Evolutionary conservation across 176 grass and related monocot species (phyloP).

Genomic region (maize (Zea mays)): DNA sequence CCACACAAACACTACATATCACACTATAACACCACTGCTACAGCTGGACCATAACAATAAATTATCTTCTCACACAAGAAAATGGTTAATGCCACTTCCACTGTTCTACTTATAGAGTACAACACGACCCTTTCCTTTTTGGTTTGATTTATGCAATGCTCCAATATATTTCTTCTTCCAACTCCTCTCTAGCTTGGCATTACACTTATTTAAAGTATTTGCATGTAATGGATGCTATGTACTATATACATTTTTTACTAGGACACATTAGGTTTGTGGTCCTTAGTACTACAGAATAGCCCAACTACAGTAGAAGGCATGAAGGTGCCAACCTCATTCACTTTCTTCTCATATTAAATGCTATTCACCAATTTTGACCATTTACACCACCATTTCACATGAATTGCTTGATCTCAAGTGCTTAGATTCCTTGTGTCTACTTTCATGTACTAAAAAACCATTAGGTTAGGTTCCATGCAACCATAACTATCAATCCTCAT

Average conservation of each 20-base stretch:
- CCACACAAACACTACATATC: not conserved
- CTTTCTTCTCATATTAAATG: not conserved
- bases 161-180: not conserved
- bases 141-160: not conserved
- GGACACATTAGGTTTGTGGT: not conserved
- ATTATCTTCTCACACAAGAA: slow-evolving; percentile 4
- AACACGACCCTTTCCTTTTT: not conserved
- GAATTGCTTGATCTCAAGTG: slow-evolving; percentile 15
- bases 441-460: not conserved
- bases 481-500: no score
- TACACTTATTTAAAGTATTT: not conserved
- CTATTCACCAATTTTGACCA: not conserved
- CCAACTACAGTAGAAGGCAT: not conserved
- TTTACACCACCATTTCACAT: not conserved
- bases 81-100: not conserved
- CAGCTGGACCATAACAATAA: slow-evolving; percentile 1
- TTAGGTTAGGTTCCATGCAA: no score
- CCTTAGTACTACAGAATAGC: not conserved
- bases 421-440: slow-evolving; percentile 6
- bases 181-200: not conserved
- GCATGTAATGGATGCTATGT: not conserved
- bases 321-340: not conserved
- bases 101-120: not conserved
- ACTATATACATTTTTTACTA: not conserved
- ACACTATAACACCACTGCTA: not conserved